These are phyloP conservation scores for Eimeria acervulina DNA, from an alignment of 169 alveolate genomes.

Conservation along the genomic window DNA sequence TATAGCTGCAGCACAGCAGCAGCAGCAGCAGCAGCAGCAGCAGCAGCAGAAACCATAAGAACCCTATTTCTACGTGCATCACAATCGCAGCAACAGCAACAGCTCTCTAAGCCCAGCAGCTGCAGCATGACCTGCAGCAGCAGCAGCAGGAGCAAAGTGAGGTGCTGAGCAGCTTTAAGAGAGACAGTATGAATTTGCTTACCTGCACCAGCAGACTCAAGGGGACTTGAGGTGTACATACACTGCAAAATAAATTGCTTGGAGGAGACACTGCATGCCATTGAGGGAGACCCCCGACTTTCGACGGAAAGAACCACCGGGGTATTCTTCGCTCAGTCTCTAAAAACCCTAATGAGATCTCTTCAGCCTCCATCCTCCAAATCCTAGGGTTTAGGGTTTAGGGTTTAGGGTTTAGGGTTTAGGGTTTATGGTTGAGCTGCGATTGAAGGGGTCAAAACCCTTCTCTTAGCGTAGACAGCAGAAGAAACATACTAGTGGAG, in stretches of 20 bases:
- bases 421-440: too few species aligned
- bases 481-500: too few species aligned
- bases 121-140: neutral
- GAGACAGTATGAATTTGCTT: neutral
- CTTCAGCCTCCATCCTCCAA: conserved; percentile 74
- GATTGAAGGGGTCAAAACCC: neutral
- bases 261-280: conserved; percentile 86
- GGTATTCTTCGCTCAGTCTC: neutral
- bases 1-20: conserved; percentile 12
- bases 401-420: neutral
- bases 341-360: conserved; percentile 36
- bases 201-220: conserved; percentile 68
- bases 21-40: conserved; percentile 18
- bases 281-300: conserved; percentile 86
- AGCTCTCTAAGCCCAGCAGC: too few species aligned
- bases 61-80: neutral
- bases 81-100: too few species aligned
- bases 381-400: neutral
- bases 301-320: conserved; percentile 85
- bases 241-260: conserved; percentile 21
- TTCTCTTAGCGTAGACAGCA: too few species aligned
- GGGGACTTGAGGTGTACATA: conserved; percentile 22
- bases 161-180: conserved; percentile 2
- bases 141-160: neutral
- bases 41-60: neutral